A percentile compares a stretch with the other conserved stretches of the same genome.
Evolutionary conservation across 2,329 filamentous ascomycete genomes (phyloP).

Genomic region (Verruconis gallopava): DNA sequence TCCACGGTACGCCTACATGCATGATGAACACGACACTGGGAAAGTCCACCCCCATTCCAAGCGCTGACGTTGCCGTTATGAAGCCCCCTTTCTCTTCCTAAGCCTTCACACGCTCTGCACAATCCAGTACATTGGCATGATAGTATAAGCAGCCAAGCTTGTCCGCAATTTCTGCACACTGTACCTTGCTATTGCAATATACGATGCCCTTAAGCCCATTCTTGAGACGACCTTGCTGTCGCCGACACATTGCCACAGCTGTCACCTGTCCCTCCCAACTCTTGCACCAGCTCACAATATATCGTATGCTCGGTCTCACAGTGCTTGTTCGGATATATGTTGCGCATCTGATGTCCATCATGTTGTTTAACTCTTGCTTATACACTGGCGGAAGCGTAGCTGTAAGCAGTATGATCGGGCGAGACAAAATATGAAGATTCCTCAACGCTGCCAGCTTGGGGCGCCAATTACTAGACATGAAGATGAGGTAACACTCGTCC

Average conservation of each 20-base stretch:
- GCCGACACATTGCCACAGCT: constrained; percentile 8
- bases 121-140: constrained; percentile 10
- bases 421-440: constrained; percentile 11
- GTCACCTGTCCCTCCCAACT: background rate
- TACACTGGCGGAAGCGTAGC: constrained; percentile 11
- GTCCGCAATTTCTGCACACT: constrained; percentile 11
- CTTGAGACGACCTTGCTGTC: constrained; percentile 7
- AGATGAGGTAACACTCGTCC: constrained; percentile 14
- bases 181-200: constrained; percentile 12
- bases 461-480: constrained; percentile 13
- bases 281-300: constrained; percentile 12
- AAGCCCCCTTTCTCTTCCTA: constrained; percentile 11
- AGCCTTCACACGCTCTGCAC: constrained; percentile 10
- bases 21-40: constrained; percentile 13
- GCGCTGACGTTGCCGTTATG: constrained; percentile 15
- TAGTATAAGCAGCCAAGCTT: constrained; percentile 12
- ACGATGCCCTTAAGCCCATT: constrained; percentile 13
- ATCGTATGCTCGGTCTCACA: constrained; percentile 9
- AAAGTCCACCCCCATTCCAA: constrained; percentile 15
- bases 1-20: constrained; percentile 12
- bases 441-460: constrained; percentile 11
- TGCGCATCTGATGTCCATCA: constrained; percentile 11
- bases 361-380: constrained; percentile 11
- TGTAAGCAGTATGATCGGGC: constrained; percentile 12
- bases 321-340: constrained; percentile 13